Evolutionary conservation across 768 basidiomycete species (phyloP), one percentile per base, ranked within the genome.

Genomic region (Clavaria fumosa): DNA sequence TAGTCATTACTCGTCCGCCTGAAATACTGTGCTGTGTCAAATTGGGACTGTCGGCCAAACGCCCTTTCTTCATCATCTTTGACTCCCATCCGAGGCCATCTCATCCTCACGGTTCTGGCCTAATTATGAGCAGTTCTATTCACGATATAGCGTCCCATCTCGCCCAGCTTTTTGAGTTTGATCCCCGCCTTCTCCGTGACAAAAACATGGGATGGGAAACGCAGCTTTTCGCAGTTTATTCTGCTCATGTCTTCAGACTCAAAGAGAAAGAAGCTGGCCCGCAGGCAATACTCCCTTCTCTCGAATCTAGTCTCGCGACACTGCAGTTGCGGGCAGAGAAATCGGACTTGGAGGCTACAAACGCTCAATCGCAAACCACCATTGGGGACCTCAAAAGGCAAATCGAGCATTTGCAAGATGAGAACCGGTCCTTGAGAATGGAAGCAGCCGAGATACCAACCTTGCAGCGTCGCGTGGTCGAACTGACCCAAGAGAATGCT

Each of bases 1-100:
- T 57, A 23, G 60, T 78, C 35, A 70, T 81, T 42, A 81, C 78
- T 0, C 73, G 76, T 15, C 75, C 78, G 23, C 78, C 79, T 0
- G 79, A 80, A 48, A 78, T 80, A 37, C 52, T 80, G 9, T 61
- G 67, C 12, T 69, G 73, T 47, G 48, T 75, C 42, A 58, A 58
- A 37, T 53, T 61, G 10, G n/a, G n/a, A n/a, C 46, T 46, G n/a
- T 15, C 47, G n/a, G 41, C 48, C 1, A 37, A 31, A 22, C 45
- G 60, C 56, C 50, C 55, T 17, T 50, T 71, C 11, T 78, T 71
- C 45, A 60, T 70, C 31, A 55, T 79, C 30, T 80, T 80, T 41
- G 78, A 80, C 53, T 76, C 77, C 2, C 78, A 79, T 48, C 65
- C 73, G 4, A 64, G 78, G 7, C 64, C 70, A 1, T 62, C 60